Evolutionary conservation across 139 green algal genomes (phyloP).

Genomic region (Trebouxia sp.): DNA sequence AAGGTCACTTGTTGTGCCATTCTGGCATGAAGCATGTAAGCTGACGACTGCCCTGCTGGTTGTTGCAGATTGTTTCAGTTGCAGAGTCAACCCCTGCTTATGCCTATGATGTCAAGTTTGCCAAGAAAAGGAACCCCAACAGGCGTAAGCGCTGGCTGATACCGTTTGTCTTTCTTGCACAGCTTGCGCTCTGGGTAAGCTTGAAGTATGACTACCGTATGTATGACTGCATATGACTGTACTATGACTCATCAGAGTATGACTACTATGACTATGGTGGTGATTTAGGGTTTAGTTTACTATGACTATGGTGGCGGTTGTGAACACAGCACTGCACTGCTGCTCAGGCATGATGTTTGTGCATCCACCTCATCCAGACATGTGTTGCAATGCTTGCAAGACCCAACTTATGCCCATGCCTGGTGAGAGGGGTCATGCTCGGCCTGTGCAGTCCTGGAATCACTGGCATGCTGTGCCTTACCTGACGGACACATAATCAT

Average conservation of each 20-base stretch:
- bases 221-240: too few relatives aligned
- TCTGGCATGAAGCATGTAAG: too few relatives aligned
- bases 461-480: not conserved
- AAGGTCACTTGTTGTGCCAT: too few relatives aligned
- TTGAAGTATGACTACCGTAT: too few relatives aligned
- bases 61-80: not conserved
- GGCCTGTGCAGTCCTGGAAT: not conserved
- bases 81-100: slow-evolving; percentile 30
- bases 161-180: slow-evolving; percentile 50
- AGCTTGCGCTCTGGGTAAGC: slow-evolving; percentile 47
- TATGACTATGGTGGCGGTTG: too few relatives aligned
- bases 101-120: slow-evolving; percentile 29
- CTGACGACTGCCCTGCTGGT: too few relatives aligned
- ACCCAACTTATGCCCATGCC: not conserved
- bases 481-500: not conserved
- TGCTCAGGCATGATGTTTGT: too few relatives aligned
- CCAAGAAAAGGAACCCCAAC: slow-evolving; percentile 49
- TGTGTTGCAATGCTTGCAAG: not conserved
- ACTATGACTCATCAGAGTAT: too few relatives aligned
- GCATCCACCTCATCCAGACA: too few relatives aligned
- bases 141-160: slow-evolving; percentile 60
- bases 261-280: too few relatives aligned
- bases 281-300: too few relatives aligned
- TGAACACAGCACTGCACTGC: too few relatives aligned
- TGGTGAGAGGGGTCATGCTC: not conserved